Percentiles rank a stretch among this genome's conserved stretches.
Evolutionary conservation across 331 rosid genomes (phyloP).

Genomic region (Rhamnella rubrinervis): DNA sequence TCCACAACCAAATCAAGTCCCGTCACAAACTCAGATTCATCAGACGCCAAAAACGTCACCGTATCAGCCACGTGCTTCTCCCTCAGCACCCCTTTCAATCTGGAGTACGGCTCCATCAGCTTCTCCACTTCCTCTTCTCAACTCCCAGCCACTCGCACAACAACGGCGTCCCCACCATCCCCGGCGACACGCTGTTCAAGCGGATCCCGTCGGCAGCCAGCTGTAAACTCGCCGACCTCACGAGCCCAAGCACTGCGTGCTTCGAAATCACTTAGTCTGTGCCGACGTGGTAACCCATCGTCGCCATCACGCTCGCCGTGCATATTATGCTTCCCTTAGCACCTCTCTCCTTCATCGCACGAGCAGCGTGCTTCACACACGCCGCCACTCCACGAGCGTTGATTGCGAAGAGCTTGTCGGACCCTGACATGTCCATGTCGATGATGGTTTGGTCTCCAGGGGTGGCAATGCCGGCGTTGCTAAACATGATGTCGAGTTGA

Average conservation of each 20-base stretch:
- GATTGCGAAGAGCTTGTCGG: conserved; percentile 14
- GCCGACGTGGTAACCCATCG: too few species aligned
- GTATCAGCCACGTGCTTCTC: too few species aligned
- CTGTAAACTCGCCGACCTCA: conserved; percentile 19
- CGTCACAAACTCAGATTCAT: neutral
- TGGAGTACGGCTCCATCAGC: too few species aligned
- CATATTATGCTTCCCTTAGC: conserved; percentile 18
- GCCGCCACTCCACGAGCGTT: conserved; percentile 12
- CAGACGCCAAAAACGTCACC: conserved; percentile 6
- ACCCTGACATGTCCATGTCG: conserved; percentile 3
- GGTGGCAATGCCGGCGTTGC: conserved; percentile 19
- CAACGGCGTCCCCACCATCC: neutral
- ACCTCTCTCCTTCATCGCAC: conserved; percentile 5
- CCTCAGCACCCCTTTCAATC: too few species aligned
- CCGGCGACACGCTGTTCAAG: neutral
- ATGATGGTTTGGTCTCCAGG: neutral
- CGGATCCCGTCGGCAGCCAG: too few species aligned
- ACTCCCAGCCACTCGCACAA: neutral
- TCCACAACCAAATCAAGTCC: neutral
- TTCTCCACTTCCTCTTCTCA: neutral
- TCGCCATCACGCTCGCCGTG: too few species aligned
- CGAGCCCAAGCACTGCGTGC: conserved; percentile 26
- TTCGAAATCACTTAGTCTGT: conserved; percentile 28
- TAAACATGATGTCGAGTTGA: conserved; percentile 16
- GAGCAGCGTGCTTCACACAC: conserved; percentile 16